Base-by-base conservation (phyloP, 2,329 filamentous ascomycete species). In the Sclerotinia nivalis region DNA sequence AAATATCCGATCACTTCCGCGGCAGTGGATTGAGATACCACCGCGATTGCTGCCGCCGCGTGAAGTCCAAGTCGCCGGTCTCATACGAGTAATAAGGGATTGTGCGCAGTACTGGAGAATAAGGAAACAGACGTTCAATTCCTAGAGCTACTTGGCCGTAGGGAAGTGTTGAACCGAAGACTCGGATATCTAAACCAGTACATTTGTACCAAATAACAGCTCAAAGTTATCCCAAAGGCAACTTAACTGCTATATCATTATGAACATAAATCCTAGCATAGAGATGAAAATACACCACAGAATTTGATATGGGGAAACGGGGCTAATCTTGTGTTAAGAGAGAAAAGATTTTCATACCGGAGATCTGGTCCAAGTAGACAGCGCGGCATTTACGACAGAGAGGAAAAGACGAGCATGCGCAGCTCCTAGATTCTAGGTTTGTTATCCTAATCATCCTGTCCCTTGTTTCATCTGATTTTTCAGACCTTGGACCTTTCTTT, bases 201-300 rank as follows among this genome's bases (percentile, higher is more conserved):
- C 13, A 4, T 28, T n/a, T n/a, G 9, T 20, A 47, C 47, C 0
- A 10, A 60, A 5, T 1, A 5, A 28, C 2, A 47, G 25, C 20
- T 49, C 7, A 4, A 49, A 2, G 28, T 22, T 49, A 4, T 9
- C 1, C 18, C 22, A 1, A 9, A 5, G 15, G 8, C 7, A 25
- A 25, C 1, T 18, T 4, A n/a, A 43, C 12, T 43, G 8, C 2
- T 0, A 20, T 20, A 7, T 12, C 2, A 0, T 20, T 28, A 1
- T 28, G 8, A 9, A 43, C 7, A 6, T 9, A 10, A 28, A 6
- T 5, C 7, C 22, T 28, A 43, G 1, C 5, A 5, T 43, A 18
- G 4, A 2, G 4, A 50, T 64, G 0, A 4, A 6, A 5, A 52
- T 22, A 40, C 0, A 40, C 12, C 1, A 1, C 0, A 4, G 6